phyloP scores from a whole-genome alignment of 805 yeast species.

The Cephaloascus fragrans region DNA sequence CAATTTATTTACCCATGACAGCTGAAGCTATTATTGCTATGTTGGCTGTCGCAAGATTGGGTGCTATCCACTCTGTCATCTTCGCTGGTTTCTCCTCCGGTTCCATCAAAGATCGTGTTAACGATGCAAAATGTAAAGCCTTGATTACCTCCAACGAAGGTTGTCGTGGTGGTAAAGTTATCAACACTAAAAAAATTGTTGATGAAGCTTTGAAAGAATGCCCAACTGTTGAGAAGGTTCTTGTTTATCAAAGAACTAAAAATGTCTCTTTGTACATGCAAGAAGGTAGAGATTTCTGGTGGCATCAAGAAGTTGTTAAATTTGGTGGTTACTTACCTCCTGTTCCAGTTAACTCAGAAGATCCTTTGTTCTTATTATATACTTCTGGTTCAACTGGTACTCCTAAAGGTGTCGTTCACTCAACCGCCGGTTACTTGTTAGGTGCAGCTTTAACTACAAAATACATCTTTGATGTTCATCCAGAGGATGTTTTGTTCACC shows the following conservation, averaged over 20 bases:
- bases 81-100: slow-evolving; percentile 97
- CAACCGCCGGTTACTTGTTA: slow-evolving; percentile 88
- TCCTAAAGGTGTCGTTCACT: slow-evolving; percentile 96
- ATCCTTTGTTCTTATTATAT: slow-evolving; percentile 89
- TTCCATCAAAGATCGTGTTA: slow-evolving; percentile 82
- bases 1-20: slow-evolving; percentile 95
- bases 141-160: slow-evolving; percentile 94
- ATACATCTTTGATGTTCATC: slow-evolving; percentile 89
- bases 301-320: slow-evolving; percentile 84
- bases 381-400: slow-evolving; percentile 98
- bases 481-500: slow-evolving; percentile 81
- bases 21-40: slow-evolving; percentile 94
- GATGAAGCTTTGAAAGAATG: slow-evolving; percentile 82
- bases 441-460: slow-evolving; percentile 89
- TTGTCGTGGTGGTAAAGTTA: slow-evolving; percentile 89
- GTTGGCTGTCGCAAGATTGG: slow-evolving; percentile 86
- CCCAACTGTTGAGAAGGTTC: slow-evolving; percentile 69
- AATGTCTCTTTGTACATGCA: slow-evolving; percentile 60
- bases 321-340: slow-evolving; percentile 84
- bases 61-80: slow-evolving; percentile 93
- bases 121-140: slow-evolving; percentile 76
- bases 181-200: slow-evolving; percentile 87
- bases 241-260: slow-evolving; percentile 87
- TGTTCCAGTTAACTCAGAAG: slow-evolving; percentile 80
- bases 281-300: slow-evolving; percentile 82